Percentiles rank a stretch among this genome's conserved stretches.
phyloP scores from a whole-genome alignment of 225 moss, liverwort and hornwort species.

The Pleurozium schreberi region DNA sequence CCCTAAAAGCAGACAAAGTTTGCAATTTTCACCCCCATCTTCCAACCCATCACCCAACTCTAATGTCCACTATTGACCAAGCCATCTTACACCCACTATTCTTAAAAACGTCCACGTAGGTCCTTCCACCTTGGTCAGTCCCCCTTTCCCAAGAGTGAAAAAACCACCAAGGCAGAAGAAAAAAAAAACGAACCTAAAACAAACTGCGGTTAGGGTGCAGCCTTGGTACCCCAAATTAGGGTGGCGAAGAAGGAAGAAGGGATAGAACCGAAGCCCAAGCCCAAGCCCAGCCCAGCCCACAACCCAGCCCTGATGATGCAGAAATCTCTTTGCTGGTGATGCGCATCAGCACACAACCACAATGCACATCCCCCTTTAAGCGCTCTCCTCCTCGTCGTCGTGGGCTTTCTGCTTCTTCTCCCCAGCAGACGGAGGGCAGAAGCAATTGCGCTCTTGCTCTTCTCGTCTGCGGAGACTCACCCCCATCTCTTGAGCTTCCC shows the following conservation, averaged over 20 bases:
- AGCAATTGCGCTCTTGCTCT: neutral
- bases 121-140: neutral
- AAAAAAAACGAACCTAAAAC: neutral
- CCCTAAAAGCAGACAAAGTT: rapidly evolving
- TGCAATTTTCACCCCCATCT: neutral
- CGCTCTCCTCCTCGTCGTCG: neutral
- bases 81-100: neutral
- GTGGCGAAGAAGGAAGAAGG: neutral
- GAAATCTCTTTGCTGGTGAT: neutral
- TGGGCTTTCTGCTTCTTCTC: neutral
- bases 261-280: neutral
- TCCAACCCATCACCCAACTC: neutral
- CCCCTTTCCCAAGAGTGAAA: neutral
- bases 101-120: neutral
- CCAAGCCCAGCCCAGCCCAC: neutral
- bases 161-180: neutral
- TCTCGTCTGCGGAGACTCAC: neutral
- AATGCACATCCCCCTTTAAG: neutral
- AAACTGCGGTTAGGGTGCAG: neutral
- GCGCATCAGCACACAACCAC: neutral
- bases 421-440: neutral
- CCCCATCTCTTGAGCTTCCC: neutral
- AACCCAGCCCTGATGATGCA: neutral
- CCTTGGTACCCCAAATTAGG: neutral
- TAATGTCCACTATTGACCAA: neutral